Conservation (phyloP, 1,284 basidiomycete genomes). For the Athelia psychrophila region DNA sequence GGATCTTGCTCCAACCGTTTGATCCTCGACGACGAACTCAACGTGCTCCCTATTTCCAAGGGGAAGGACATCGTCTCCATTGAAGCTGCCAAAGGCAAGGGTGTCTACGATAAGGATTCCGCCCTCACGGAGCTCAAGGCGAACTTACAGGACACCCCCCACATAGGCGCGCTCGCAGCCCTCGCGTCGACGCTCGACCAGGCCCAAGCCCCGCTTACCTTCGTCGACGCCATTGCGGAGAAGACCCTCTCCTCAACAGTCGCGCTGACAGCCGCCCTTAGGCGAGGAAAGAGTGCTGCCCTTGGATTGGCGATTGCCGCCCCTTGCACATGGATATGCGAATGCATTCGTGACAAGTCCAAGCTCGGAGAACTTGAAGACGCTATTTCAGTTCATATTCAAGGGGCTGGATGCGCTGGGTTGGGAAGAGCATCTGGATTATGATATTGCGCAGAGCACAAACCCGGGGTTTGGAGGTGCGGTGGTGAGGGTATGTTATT, state of each 20-base stretch:
- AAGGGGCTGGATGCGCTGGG: slow-evolving; percentile 94
- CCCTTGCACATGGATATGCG: slow-evolving; percentile 92
- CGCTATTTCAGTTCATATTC: slow-evolving; percentile 97
- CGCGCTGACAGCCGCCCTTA: slow-evolving; percentile 91
- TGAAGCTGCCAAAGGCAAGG: slow-evolving; percentile 55
- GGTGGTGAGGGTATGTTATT: slow-evolving; percentile 94
- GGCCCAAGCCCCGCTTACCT: slow-evolving; percentile 88
- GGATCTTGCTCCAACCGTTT: slow-evolving; percentile 90
- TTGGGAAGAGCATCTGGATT: slow-evolving; percentile 98
- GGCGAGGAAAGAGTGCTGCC: slow-evolving; percentile 96
- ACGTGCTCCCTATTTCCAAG: slow-evolving; percentile 95
- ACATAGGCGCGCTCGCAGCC: slow-evolving; percentile 87
- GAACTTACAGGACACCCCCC: slow-evolving; percentile 80
- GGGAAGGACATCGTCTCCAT: slow-evolving; percentile 88
- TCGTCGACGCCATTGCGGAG: slow-evolving; percentile 89
- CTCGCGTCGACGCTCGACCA: slow-evolving; percentile 95
- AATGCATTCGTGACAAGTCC: slow-evolving; percentile 99
- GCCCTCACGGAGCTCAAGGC: slow-evolving; percentile 86
- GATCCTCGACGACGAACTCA: slow-evolving; percentile 96
- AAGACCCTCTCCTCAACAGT: slow-evolving; percentile 95
- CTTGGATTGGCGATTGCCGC: slow-evolving; percentile 93
- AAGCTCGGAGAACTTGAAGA: slow-evolving; percentile 96
- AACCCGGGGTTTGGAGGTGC: slow-evolving; percentile 95
- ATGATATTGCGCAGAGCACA: slow-evolving; percentile 93
- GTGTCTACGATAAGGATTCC: slow-evolving; percentile 46